Evolutionary conservation across 805 yeast genomes (phyloP), one percentile per base, ranked within the genome.

Genomic region (Metschnikowia corniflorae): DNA sequence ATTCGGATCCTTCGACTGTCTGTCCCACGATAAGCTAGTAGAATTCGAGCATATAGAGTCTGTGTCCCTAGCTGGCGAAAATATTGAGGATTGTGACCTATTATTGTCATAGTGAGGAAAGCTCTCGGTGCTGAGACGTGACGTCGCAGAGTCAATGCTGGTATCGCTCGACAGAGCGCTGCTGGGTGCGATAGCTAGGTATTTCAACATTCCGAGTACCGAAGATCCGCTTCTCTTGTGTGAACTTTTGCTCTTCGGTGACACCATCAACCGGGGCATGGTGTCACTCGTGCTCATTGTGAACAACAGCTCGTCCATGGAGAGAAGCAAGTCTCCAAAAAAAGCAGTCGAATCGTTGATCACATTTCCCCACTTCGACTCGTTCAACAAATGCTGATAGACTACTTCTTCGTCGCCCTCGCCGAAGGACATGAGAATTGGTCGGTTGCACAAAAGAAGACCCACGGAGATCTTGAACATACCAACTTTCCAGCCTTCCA

Each of bases 401-500:
- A 63, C 55, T 9, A 67, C 69, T 37, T 67, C 73, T 44, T 65
- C 72, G 42, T 66, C 70, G 8, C 62, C 66, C 18, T 43, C 37
- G 14, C 35, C 44, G 21, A 49, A 45, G 6, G 49, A 39, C 65
- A 65, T 62, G 35, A 68, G 57, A 15, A 67, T 70, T 15, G 69
- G 68, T 35, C 68, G 61, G 52, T 80, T 80, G 15, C 68, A 62
- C 16, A 69, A 51, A 27, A 79, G 58, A 15, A 79, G 60, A 0
- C 80, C 77, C 25, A 78, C 45, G 1, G 81, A 76, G 12, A 76
- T 68, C 44, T 80, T 71, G 58, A 80, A 68, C 39, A 78, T 52
- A 1, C 70, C 51, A 58, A 71, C 51, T 61, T 70, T 57, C 80
- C 74, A 55, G 65, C 85, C 74, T 68, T 82, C 57, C 62, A 69